These are phyloP conservation scores for Saccharomyces uvarum DNA, from an alignment of 1,139 yeast genomes.

Conservation along the genomic window DNA sequence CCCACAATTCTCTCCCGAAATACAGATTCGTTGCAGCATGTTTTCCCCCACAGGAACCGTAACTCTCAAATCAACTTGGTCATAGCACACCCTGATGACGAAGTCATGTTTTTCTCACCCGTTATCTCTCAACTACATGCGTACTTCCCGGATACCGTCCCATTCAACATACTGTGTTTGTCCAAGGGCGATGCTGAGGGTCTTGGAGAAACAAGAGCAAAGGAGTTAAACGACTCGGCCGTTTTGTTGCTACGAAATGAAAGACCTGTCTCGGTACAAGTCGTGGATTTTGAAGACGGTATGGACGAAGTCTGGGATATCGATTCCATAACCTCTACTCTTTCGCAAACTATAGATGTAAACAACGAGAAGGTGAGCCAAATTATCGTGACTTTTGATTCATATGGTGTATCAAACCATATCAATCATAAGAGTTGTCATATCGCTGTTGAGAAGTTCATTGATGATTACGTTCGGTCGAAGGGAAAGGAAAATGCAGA, in stretches of 20 bases:
- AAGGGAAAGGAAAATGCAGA: not conserved
- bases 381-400: constrained; percentile 74
- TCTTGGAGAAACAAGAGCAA: constrained; percentile 52
- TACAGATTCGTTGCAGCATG: constrained; percentile 2
- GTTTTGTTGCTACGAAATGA: constrained; percentile 45
- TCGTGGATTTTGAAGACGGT: constrained; percentile 53
- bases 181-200: constrained; percentile 75
- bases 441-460: constrained; percentile 44
- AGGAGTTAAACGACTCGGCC: constrained; percentile 56
- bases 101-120: constrained; percentile 95
- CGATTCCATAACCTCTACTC: constrained; percentile 6
- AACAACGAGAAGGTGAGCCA: constrained; percentile 28
- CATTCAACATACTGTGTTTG: constrained; percentile 57
- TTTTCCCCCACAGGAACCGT: constrained; percentile 3
- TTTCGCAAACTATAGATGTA: constrained; percentile 4
- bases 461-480: constrained; percentile 5
- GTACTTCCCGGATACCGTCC: constrained; percentile 9
- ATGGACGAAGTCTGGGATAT: constrained; percentile 65
- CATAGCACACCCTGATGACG: constrained; percentile 97
- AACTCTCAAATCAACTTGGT: constrained; percentile 34
- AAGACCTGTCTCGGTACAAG: constrained; percentile 38
- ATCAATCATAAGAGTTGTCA: constrained; percentile 71
- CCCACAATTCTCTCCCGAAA: constrained; percentile 9
- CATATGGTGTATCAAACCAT: constrained; percentile 74
- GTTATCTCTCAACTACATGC: constrained; percentile 33